Percentiles rank a stretch among this genome's conserved stretches.
Conservation (phyloP, 1,284 basidiomycete species). For the Baeospora myosura region DNA sequence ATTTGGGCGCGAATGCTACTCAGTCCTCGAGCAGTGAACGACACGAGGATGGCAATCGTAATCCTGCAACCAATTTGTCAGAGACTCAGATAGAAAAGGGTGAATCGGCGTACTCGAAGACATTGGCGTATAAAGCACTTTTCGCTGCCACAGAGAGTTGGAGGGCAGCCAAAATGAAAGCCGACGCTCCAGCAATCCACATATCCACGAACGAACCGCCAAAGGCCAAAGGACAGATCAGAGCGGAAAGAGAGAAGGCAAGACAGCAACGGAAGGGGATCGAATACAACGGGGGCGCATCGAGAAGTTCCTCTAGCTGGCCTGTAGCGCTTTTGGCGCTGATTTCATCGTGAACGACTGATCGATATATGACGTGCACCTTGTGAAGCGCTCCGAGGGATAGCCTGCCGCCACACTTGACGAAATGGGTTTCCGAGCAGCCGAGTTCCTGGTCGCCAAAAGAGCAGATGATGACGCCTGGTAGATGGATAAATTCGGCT, state of each 20-base stretch:
- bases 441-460: constrained; percentile 76
- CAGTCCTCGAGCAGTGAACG: constrained; percentile 72
- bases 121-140: constrained; percentile 75
- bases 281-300: constrained; percentile 54
- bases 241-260: constrained; percentile 61
- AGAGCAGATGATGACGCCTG: constrained; percentile 74
- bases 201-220: constrained; percentile 81
- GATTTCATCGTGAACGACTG: constrained; percentile 80
- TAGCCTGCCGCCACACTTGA: constrained; percentile 69
- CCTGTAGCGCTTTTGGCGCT: constrained; percentile 64
- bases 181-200: constrained; percentile 67
- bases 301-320: constrained; percentile 32
- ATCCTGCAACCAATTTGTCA: constrained; percentile 44
- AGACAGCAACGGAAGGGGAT: constrained; percentile 53
- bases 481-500: constrained; percentile 76
- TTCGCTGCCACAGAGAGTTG: constrained; percentile 68
- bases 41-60: constrained; percentile 73
- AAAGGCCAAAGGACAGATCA: constrained; percentile 80
- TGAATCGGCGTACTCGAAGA: constrained; percentile 67
- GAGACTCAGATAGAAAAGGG: constrained; percentile 1
- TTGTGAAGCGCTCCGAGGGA: constrained; percentile 71
- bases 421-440: constrained; percentile 75
- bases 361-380: constrained; percentile 69
- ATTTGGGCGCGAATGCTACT: constrained; percentile 66
- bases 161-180: constrained; percentile 58